Conservation (phyloP, 1,139 yeast genomes). For the Lodderomyces elongisporus region DNA sequence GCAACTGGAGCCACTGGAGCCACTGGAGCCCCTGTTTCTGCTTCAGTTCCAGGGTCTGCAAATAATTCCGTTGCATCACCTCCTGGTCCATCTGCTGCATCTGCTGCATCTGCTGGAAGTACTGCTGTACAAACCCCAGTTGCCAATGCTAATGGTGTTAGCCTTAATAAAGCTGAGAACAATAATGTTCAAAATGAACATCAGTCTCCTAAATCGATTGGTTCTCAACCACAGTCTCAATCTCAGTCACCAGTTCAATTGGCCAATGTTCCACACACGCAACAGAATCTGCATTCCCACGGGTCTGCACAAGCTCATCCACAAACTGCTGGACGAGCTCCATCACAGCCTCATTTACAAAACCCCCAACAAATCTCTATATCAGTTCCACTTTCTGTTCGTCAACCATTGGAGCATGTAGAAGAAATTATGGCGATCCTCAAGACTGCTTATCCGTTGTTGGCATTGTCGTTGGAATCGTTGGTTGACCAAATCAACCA, state of each 20-base stretch:
- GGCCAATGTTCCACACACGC: neutral
- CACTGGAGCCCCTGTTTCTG: neutral
- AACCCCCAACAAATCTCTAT: slow-evolving; percentile 4
- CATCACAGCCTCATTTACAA: slow-evolving; percentile 4
- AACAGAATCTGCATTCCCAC: no score
- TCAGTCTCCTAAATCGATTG: slow-evolving; percentile 9
- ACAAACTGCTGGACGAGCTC: slow-evolving; percentile 14
- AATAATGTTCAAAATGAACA: slow-evolving; percentile 4
- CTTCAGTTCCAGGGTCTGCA: neutral
- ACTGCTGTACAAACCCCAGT: neutral
- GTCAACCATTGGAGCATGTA: slow-evolving; percentile 92
- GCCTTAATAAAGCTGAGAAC: slow-evolving; percentile 4
- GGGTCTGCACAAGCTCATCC: slow-evolving; percentile 14
- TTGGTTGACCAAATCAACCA: slow-evolving; percentile 93
- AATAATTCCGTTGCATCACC: neutral
- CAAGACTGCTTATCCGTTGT: slow-evolving; percentile 91
- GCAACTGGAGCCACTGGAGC: slow-evolving; percentile 16
- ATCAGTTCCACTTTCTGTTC: slow-evolving; percentile 13
- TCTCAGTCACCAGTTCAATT: slow-evolving; percentile 13
- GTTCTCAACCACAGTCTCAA: slow-evolving; percentile 6
- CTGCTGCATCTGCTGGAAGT: slow-evolving; percentile 1
- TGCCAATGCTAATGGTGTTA: neutral
- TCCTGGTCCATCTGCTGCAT: neutral
- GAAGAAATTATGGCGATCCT: slow-evolving; percentile 93
- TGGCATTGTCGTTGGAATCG: slow-evolving; percentile 90